A percentile compares a stretch with the other conserved stretches of the same genome.
Evolutionary conservation across 441 rosid species (phyloP).

Genomic region (Melianthus villosus): DNA sequence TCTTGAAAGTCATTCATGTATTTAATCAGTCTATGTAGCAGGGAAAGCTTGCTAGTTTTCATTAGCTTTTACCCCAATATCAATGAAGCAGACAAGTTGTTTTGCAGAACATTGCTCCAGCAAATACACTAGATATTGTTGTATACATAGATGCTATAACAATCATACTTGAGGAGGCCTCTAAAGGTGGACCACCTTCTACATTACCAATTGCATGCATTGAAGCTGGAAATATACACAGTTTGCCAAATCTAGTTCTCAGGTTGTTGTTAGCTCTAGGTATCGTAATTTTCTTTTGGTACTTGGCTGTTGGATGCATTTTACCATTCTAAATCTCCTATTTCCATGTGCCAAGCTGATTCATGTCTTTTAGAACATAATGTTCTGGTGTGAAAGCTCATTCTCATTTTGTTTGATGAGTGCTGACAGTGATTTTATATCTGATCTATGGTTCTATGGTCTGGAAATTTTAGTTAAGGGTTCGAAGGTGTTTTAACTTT

Average conservation of each 20-base stretch:
- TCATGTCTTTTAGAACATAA: too few species aligned
- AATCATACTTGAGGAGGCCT: slow-evolving; percentile 66
- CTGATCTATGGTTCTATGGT: too few species aligned
- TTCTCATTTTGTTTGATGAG: too few species aligned
- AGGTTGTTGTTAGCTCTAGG: slow-evolving; percentile 31
- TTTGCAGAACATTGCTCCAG: slow-evolving; percentile 79
- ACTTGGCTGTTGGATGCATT: too few species aligned
- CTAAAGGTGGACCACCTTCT: slow-evolving; percentile 47
- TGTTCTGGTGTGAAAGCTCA: too few species aligned
- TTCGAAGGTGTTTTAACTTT: too few species aligned
- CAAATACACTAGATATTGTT: slow-evolving; percentile 48
- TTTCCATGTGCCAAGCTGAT: too few species aligned
- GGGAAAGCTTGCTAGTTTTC: background rate
- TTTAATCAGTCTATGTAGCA: too few species aligned
- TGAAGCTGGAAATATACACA: slow-evolving; percentile 77
- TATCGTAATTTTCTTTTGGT: slow-evolving; percentile 15
- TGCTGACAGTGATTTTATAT: too few species aligned
- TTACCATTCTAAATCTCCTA: too few species aligned
- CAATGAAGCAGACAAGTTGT: slow-evolving; percentile 6
- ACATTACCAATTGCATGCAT: slow-evolving; percentile 81
- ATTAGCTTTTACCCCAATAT: background rate
- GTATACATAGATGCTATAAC: slow-evolving; percentile 78
- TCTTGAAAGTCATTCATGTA: too few species aligned
- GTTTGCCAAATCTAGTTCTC: slow-evolving; percentile 81
- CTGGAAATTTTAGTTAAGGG: too few species aligned